A percentile compares a stretch with the other conserved stretches of the same genome.
Conservation (phyloP, 331 rosid genomes). For the Quercus lobata region DNA sequence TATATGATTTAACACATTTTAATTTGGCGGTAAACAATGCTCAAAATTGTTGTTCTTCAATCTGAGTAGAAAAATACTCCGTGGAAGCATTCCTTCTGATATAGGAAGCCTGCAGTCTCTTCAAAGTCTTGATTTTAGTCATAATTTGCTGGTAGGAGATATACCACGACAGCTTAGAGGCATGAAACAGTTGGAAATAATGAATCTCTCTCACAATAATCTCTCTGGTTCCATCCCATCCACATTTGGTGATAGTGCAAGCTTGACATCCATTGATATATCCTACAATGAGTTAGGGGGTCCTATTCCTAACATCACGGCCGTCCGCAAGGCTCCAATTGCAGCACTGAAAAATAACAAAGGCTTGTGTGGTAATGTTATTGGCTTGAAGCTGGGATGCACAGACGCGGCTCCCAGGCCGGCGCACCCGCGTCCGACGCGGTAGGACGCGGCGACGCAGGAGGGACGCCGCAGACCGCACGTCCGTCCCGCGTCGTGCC, state of each 20-base stretch:
- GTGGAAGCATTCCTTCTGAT: conserved; percentile 10
- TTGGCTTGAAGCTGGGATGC: conserved; percentile 10
- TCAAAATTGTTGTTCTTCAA: neutral
- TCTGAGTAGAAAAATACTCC: neutral
- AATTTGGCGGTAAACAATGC: neutral
- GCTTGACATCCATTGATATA: conserved; percentile 22
- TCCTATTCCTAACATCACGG: conserved; percentile 27
- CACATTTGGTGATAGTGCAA: conserved; percentile 9
- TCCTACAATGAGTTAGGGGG: conserved; percentile 40
- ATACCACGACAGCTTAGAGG: conserved; percentile 35
- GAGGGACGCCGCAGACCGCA: too few relatives aligned
- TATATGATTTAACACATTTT: conserved; percentile 2
- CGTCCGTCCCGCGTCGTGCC: too few relatives aligned
- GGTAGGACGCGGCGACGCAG: too few relatives aligned
- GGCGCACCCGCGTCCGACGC: too few relatives aligned
- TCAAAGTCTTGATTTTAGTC: conserved; percentile 26
- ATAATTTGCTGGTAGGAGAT: conserved; percentile 17
- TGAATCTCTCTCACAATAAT: conserved; percentile 49
- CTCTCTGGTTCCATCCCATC: conserved; percentile 42
- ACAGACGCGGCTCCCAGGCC: too few relatives aligned
- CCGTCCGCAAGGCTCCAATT: conserved; percentile 20
- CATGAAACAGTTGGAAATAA: conserved; percentile 15
- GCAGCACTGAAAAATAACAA: conserved; percentile 30
- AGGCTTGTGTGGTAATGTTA: conserved; percentile 34
- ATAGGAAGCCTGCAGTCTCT: neutral